phyloP scores from a whole-genome alignment of 768 basidiomycete species.

The Crucibulum laeve region DNA sequence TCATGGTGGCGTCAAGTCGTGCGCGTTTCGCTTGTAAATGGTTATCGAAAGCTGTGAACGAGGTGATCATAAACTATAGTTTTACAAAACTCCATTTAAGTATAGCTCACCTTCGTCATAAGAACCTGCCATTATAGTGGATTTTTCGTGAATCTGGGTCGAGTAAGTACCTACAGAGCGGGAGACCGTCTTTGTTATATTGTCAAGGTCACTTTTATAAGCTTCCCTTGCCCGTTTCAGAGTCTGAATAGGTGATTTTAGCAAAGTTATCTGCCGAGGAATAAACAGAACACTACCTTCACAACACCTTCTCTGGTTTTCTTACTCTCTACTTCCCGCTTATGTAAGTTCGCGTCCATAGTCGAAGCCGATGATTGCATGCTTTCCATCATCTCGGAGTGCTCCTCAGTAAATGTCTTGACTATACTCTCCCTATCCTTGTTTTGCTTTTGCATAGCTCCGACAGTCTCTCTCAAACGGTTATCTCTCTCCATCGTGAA shows the following conservation, averaged over 20 bases:
- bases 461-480: conserved; percentile 56
- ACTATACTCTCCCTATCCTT: conserved; percentile 47
- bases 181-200: conserved; percentile 39
- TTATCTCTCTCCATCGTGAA: conserved; percentile 68
- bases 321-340: conserved; percentile 45
- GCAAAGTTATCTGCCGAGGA: not conserved
- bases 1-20: conserved; percentile 54
- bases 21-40: conserved; percentile 62
- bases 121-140: conserved; percentile 36
- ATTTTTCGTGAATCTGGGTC: conserved; percentile 44
- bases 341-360: conserved; percentile 39
- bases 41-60: conserved; percentile 51
- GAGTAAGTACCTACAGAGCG: conserved; percentile 48
- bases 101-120: conserved; percentile 37
- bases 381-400: conserved; percentile 39
- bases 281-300: conserved; percentile 38
- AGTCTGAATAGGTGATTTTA: conserved; percentile 26
- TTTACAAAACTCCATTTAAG: not conserved
- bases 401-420: conserved; percentile 40
- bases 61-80: not conserved
- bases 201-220: conserved; percentile 36
- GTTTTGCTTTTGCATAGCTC: conserved; percentile 51
- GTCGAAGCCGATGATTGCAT: conserved; percentile 32
- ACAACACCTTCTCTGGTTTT: conserved; percentile 52
- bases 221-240: conserved; percentile 31